Percentiles rank a stretch among this genome's conserved stretches.
phyloP scores from a whole-genome alignment of 176 grass and related monocot species.

The Oryza brachyantha region DNA sequence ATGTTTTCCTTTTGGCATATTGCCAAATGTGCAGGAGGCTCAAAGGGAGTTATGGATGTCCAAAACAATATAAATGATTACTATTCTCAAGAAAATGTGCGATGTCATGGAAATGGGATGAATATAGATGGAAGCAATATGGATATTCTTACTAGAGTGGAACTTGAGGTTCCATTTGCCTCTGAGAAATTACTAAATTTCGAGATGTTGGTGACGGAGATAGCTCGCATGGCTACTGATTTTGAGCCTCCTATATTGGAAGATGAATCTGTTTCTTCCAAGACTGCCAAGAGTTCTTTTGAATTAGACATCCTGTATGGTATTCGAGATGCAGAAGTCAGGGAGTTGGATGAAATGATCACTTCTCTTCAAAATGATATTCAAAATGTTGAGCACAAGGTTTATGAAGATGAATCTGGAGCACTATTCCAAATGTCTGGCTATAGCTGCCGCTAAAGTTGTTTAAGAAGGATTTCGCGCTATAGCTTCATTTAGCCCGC shows the following conservation, averaged over 20 bases:
- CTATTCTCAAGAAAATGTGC: slow-evolving; percentile 20
- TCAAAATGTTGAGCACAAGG: slow-evolving; percentile 35
- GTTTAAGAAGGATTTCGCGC: too few species aligned
- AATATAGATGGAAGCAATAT: slow-evolving; percentile 36
- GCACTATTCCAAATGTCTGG: too few species aligned
- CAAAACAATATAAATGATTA: slow-evolving; percentile 21
- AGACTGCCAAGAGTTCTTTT: slow-evolving; percentile 52
- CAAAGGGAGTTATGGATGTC: slow-evolving; percentile 33
- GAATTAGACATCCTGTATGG: slow-evolving; percentile 64
- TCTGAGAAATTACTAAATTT: slow-evolving; percentile 81
- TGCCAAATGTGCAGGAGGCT: slow-evolving; percentile 17
- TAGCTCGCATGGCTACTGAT: slow-evolving; percentile 50
- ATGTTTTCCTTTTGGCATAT: not conserved
- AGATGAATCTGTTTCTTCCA: slow-evolving; percentile 40
- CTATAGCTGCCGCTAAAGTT: too few species aligned
- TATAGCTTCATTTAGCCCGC: too few species aligned
- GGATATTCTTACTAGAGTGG: slow-evolving; percentile 59
- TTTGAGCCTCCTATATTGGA: slow-evolving; percentile 53
- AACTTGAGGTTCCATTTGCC: slow-evolving; percentile 73
- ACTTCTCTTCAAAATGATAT: slow-evolving; percentile 62
- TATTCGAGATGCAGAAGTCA: slow-evolving; percentile 69
- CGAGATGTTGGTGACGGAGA: slow-evolving; percentile 84
- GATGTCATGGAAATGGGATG: not conserved
- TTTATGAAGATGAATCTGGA: slow-evolving; percentile 49
- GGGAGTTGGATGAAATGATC: slow-evolving; percentile 69